Conservation (phyloP, 2,329 filamentous ascomycete species). For the Diaporthe velutina region DNA sequence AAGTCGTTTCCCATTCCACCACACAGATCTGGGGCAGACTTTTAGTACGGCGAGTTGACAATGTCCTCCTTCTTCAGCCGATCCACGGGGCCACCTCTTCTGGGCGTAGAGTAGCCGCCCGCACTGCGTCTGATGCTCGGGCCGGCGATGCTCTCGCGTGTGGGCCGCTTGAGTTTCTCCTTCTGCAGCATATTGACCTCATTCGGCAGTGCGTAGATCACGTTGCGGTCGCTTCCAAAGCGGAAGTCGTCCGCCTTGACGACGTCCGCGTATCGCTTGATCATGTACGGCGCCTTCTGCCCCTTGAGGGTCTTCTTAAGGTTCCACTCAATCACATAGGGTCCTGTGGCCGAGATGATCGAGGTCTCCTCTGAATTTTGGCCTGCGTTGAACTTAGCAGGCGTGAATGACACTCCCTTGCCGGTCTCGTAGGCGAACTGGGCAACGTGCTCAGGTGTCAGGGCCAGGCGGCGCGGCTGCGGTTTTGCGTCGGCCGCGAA, state of each 20-base stretch:
- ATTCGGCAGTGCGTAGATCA: constrained; percentile 96
- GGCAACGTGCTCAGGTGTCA: constrained; percentile 92
- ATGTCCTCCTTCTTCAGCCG: constrained; percentile 82
- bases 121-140: constrained; percentile 66
- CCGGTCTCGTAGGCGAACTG: constrained; percentile 98
- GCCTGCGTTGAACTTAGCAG: constrained; percentile 94
- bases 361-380: constrained; percentile 86
- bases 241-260: constrained; percentile 99
- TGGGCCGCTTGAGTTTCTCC: constrained; percentile 86
- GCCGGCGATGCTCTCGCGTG: constrained; percentile 90
- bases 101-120: constrained; percentile 49
- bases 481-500: constrained; percentile 96
- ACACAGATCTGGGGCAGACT: neutral
- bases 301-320: constrained; percentile 89
- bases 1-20: neutral
- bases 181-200: constrained; percentile 98
- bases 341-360: constrained; percentile 96
- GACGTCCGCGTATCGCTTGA: constrained; percentile 95
- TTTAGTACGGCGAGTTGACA: constrained; percentile 77
- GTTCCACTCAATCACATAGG: constrained; percentile 97
- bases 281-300: constrained; percentile 89
- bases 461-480: constrained; percentile 87
- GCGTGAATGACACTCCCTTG: constrained; percentile 86
- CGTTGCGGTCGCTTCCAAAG: constrained; percentile 96
- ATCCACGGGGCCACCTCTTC: constrained; percentile 27